Base-by-base conservation (phyloP, 2,329 filamentous ascomycete genomes). In the Byssochlamys sp. region DNA sequence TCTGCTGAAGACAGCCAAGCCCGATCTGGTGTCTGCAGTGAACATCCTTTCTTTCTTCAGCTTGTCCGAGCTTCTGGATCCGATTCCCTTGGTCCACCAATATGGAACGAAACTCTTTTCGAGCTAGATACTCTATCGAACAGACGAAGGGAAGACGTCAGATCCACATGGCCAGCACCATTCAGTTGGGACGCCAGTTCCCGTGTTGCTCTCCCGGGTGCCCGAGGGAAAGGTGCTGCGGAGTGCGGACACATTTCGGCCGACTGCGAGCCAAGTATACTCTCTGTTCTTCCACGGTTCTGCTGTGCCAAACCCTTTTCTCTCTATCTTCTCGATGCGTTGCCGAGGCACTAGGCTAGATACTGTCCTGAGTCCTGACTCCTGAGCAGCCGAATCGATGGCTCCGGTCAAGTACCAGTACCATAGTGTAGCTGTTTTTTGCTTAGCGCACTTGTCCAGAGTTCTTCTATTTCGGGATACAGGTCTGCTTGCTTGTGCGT, bases 71-170 rank as follows among this genome's bases (percentile, higher is more conserved):
- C 12, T 4, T 5, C 12, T n/a, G 35, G 35, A n/a, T 45, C 35
- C 14, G 12, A 39, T 50, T 58, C 3, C 51, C 57, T 7, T 50
- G 56, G 24, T 39, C 57, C 33, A 58, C 53, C 6, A 50, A 19
- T 10, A 53, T 53, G 24, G 55, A 55, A 27, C 52, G 53, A 35
- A 58, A 52, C 24, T 27, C 14, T 25, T 35, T 45, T 7, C 19
- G 39, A 14, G n/a, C 39, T 19, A 19, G n/a, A 19, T 24, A n/a
- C 35, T 14, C 35, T n/a, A 45, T 19, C 35, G 5, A 45, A 31
- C 39, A 48, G 39, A n/a, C 4, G 19, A 14, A 27, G 26, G 24
- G 26, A 51, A 26, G 49, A 51, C 49, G 49, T 51, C 49, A 51
- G 49, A 51, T 51, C 49, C 49, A 51, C 49, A 51, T 51, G 49